phyloP scores from a whole-genome alignment of 352 stramenopile species.

The Pythium grandisporangium region DNA sequence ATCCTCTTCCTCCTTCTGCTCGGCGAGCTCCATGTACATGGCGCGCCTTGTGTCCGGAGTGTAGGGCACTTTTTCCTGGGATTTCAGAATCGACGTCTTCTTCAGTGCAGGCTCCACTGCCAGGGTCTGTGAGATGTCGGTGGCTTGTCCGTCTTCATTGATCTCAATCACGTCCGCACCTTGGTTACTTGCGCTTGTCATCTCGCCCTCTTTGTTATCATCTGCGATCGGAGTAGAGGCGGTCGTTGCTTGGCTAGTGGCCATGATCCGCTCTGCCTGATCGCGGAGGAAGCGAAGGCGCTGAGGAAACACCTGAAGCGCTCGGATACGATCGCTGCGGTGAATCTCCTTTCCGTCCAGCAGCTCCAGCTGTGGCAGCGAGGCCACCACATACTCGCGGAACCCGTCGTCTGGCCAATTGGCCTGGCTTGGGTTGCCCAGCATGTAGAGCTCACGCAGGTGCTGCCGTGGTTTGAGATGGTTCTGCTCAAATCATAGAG shows the following conservation, averaged over 20 bases:
- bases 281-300: slow-evolving; percentile 25
- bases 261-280: slow-evolving; percentile 17
- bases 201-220: slow-evolving; percentile 7
- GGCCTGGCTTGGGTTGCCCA: slow-evolving; percentile 88
- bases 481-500: no score
- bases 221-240: slow-evolving; percentile 12
- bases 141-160: slow-evolving; percentile 15
- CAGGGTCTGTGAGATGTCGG: slow-evolving; percentile 29
- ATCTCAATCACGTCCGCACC: slow-evolving; percentile 48
- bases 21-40: slow-evolving; percentile 91
- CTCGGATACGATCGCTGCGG: slow-evolving; percentile 78
- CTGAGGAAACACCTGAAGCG: slow-evolving; percentile 64
- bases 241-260: slow-evolving; percentile 4
- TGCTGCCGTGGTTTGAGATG: slow-evolving; percentile 69
- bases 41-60: slow-evolving; percentile 51
- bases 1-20: slow-evolving; percentile 91
- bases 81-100: slow-evolving; percentile 29
- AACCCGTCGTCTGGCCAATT: slow-evolving; percentile 70
- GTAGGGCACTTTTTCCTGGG: slow-evolving; percentile 53
- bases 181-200: no score
- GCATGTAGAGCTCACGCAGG: slow-evolving; percentile 91
- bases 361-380: slow-evolving; percentile 70
- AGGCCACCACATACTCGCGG: slow-evolving; percentile 79
- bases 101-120: no score
- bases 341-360: slow-evolving; percentile 90